Evolutionary conservation across 768 basidiomycete genomes (phyloP), one percentile per base, ranked within the genome.

Genomic region (Lentinula sp.): DNA sequence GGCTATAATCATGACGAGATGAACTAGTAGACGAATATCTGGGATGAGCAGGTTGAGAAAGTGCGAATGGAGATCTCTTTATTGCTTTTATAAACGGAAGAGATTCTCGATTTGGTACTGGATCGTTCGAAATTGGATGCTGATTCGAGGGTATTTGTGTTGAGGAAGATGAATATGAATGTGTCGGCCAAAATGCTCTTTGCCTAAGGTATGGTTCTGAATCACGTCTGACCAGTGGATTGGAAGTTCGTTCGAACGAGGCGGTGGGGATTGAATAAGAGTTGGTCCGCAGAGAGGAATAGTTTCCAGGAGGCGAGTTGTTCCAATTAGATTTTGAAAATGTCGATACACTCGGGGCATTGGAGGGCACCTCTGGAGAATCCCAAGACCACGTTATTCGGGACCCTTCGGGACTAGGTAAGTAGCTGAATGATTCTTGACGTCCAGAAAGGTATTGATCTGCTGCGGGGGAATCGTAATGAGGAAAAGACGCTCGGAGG

Each of bases 401-500:
- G 18, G 20, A 23, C n/a, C 10, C 41, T 32, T 56, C 42, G 10
- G 28, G 8, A n/a, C 39, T 51, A 15, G 18, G 13, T 35, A 35
- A 9, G 4, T 16, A 37, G 36, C n/a, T 33, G 15, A 10, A 9
- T 3, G 28, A 5, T 23, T 43, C 53, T 54, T 35, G 35, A 39
- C 28, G 18, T 39, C 18, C 13, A 32, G 55, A 43, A 32, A 28
- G 23, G 8, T 10, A 15, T 10, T 13, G 18, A 16, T 56, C 41
- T 2, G 12, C 10, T 45, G 37, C 18, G 10, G 20, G 20, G 5
- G 9, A 16, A 32, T 54, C 18, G 55, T 28, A 12, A 13, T 56
- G 39, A 23, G 61, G 61, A 23, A 63, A 58, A 4, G 58, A 63
- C 20, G 16, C 32, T 37, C 62, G 57, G 54, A 63, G 62, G 8